A percentile compares a stretch with the other conserved stretches of the same genome.
Evolutionary conservation across 1,284 basidiomycete genomes (phyloP).

Genomic region (Austroboletus sp.): DNA sequence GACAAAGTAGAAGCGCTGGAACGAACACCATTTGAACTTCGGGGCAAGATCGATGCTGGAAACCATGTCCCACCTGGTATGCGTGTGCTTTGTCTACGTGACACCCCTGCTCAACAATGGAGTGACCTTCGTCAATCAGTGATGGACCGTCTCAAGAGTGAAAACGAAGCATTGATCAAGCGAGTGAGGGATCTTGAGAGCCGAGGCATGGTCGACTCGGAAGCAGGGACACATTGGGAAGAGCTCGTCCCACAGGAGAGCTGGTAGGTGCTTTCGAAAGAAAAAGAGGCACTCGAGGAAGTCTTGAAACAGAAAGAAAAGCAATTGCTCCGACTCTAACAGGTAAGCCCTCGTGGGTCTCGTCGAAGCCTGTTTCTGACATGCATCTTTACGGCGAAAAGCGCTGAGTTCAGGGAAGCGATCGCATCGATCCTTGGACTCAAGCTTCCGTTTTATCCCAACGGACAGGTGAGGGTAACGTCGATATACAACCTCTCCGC

Average conservation of each 20-base stretch:
- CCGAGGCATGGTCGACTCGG: conserved; percentile 20
- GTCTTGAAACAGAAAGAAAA: conserved; percentile 69
- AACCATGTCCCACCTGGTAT: conserved; percentile 67
- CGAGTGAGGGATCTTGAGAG: conserved; percentile 53
- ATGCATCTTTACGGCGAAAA: conserved; percentile 61
- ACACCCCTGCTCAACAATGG: conserved; percentile 74
- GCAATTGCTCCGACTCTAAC: conserved; percentile 61
- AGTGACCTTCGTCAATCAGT: conserved; percentile 59
- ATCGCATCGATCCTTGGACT: conserved; percentile 77
- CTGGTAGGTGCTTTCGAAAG: conserved; percentile 57
- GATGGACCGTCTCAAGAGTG: conserved; percentile 63
- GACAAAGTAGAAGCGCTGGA: conserved; percentile 59
- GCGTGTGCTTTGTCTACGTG: conserved; percentile 60
- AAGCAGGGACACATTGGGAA: conserved; percentile 17
- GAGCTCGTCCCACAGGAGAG: conserved; percentile 62
- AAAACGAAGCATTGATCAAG: conserved; percentile 66
- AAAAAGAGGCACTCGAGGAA: conserved; percentile 57
- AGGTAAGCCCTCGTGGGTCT: conserved; percentile 37
- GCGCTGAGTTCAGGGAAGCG: conserved; percentile 74
- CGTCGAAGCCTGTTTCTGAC: neutral
- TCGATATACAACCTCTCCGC: conserved; percentile 70
- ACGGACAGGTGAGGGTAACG: conserved; percentile 76
- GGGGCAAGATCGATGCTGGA: conserved; percentile 69
- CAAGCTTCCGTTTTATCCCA: conserved; percentile 78
- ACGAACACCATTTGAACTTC: conserved; percentile 66